Conservation (phyloP, 2,329 filamentous ascomycete species). For the Pseudocercospora fijiensis region DNA sequence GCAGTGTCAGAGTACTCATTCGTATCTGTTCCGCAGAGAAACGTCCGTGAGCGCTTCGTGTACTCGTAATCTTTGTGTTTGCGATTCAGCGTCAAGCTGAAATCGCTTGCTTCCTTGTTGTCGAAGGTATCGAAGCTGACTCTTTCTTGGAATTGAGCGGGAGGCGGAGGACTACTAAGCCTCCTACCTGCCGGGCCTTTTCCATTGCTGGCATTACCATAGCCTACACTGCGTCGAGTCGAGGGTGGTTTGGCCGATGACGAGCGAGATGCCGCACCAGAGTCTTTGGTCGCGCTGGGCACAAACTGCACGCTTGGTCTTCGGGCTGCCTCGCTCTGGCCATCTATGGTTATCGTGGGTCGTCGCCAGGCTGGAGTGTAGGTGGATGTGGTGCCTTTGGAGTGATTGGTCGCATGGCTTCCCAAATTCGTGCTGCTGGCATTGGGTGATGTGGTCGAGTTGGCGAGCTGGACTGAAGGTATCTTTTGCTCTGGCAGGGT, state of each 20-base stretch:
- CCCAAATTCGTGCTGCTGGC: not conserved
- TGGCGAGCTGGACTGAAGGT: slow-evolving; percentile 23
- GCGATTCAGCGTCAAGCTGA: slow-evolving; percentile 78
- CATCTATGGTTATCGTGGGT: slow-evolving; percentile 32
- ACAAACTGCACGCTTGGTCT: slow-evolving; percentile 41
- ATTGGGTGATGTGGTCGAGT: slow-evolving; percentile 10
- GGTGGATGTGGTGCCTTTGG: slow-evolving; percentile 13
- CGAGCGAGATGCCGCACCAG: slow-evolving; percentile 31
- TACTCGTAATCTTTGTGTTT: slow-evolving; percentile 84
- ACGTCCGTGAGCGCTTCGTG: slow-evolving; percentile 77
- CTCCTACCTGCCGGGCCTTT: slow-evolving; percentile 24
- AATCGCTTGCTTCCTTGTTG: slow-evolving; percentile 64
- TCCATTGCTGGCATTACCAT: slow-evolving; percentile 15
- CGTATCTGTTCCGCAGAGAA: slow-evolving; percentile 87
- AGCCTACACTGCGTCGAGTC: slow-evolving; percentile 16
- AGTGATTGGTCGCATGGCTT: not conserved
- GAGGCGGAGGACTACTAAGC: slow-evolving; percentile 37
- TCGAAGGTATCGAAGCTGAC: slow-evolving; percentile 75
- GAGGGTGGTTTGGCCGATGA: slow-evolving; percentile 33
- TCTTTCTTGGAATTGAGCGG: slow-evolving; percentile 61
- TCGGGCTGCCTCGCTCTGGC: slow-evolving; percentile 24
- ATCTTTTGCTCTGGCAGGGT: slow-evolving; percentile 32
- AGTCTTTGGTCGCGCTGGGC: slow-evolving; percentile 29
- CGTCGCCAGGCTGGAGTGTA: slow-evolving; percentile 38
- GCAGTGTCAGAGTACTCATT: slow-evolving; percentile 91